Percentiles rank a stretch among this genome's conserved stretches.
Conservation (phyloP, 768 basidiomycete species). For the Boletus reticulatus region DNA sequence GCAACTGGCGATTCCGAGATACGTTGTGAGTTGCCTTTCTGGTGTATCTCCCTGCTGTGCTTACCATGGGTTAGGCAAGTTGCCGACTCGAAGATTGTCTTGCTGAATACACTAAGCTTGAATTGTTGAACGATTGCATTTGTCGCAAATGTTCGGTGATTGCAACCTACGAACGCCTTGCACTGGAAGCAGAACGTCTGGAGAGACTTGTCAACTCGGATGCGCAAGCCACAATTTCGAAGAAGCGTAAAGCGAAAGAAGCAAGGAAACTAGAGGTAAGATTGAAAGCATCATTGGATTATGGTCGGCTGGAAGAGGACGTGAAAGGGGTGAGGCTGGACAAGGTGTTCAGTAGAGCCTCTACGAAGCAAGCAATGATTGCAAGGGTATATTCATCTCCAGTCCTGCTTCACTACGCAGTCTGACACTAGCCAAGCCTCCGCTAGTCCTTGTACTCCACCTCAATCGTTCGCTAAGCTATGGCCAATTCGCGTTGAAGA, state of each 20-base stretch:
- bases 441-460: conserved; percentile 82
- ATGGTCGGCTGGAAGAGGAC: conserved; percentile 81
- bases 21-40: conserved; percentile 45
- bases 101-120: conserved; percentile 84
- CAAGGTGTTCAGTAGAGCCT: conserved; percentile 68
- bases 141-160: conserved; percentile 89
- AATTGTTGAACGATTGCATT: conserved; percentile 86
- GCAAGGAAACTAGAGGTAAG: conserved; percentile 60
- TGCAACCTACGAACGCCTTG: conserved; percentile 67
- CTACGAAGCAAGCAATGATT: conserved; percentile 90
- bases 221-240: conserved; percentile 57
- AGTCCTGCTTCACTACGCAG: not conserved
- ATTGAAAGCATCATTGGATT: conserved; percentile 62
- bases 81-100: conserved; percentile 82
- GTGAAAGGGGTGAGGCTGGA: conserved; percentile 79
- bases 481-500: conserved; percentile 76
- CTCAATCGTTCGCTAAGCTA: conserved; percentile 89
- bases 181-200: conserved; percentile 59
- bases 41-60: not conserved
- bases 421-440: conserved; percentile 55
- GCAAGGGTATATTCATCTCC: conserved; percentile 56
- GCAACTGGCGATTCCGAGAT: conserved; percentile 72
- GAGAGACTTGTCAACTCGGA: conserved; percentile 34
- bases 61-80: conserved; percentile 41
- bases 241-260: conserved; percentile 74